Evolutionary conservation across 139 green algal species (phyloP), one percentile per base, ranked within the genome.

Genomic region (Chloropicon primus): DNA sequence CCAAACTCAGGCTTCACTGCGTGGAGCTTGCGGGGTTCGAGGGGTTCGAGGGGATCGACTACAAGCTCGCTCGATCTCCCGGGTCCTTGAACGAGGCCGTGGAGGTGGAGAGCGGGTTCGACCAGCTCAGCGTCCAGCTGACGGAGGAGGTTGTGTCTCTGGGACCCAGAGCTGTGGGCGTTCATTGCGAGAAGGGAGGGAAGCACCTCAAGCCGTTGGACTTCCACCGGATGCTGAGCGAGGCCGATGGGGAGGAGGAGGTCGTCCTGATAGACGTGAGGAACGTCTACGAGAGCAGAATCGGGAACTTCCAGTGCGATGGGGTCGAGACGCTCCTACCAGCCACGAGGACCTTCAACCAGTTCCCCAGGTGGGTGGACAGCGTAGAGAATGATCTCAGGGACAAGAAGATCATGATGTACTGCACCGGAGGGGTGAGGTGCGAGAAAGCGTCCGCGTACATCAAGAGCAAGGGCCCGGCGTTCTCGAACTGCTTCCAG

Each of bases 351-450:
- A 81, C 73, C 73, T 96, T 93, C 81, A 83, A 74, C 28, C 90
- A 96, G 23, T 78, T 93, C 29, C 91, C 90, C 1, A 76, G 81
- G 1, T 96, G 90, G 87, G 24, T 94, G 41, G 88, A 95, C 53
- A 75, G 53, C 28, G 80, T 86, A 72, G 77, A 83, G 28, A 72
- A 78, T 41, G 41, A 2, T 2, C 71, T 84, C 73, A 74, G 79
- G 26, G 79, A 62, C 17, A 62, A 73, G 0, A 76, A 72, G 5
- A 77, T 92, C 2, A 73, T 92, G 22, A 96, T 94, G 91, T 94
- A 92, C 84, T 96, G 91, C 85, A 95, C 91, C 1, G 91, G 91
- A 1, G 90, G 90, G 25, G 90, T 95, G 76, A 81, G 91, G 2
- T 96, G 91, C 81, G 91, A 96, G 88, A 77, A 87, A 5, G 89